Conservation (phyloP, 176 grass and related monocot genomes). For the Lolium multiflorum region DNA sequence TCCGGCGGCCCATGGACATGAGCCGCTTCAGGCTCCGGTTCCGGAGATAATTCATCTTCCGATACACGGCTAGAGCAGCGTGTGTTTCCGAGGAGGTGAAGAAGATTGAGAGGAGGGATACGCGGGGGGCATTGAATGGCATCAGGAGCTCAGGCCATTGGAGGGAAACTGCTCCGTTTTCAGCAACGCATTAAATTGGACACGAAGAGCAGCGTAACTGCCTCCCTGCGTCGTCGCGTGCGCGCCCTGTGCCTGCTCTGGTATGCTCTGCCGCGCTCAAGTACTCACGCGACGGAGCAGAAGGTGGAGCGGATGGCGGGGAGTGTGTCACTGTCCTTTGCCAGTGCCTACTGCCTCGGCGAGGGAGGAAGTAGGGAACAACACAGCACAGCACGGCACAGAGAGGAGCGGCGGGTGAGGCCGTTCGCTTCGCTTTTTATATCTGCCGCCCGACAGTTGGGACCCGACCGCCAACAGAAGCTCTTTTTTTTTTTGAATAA, state of each 20-base stretch:
- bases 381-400: conserved; percentile 26
- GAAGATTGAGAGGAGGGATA: neutral
- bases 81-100: neutral
- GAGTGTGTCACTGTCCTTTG: conserved; percentile 38
- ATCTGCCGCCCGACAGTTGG: neutral
- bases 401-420: neutral
- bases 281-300: neutral
- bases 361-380: conserved; percentile 11
- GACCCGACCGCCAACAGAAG: conserved; percentile 23
- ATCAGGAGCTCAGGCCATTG: neutral
- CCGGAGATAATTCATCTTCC: neutral
- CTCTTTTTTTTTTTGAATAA: too few species aligned
- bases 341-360: conserved; percentile 33
- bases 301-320: neutral
- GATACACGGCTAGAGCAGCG: neutral
- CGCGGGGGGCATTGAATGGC: conserved; percentile 42
- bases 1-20: conserved; percentile 27
- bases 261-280: neutral
- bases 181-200: conserved; percentile 41
- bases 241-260: neutral
- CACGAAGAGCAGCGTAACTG: neutral
- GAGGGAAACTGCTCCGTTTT: conserved; percentile 8
- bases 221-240: conserved; percentile 30
- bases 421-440: neutral
- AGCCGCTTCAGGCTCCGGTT: conserved; percentile 29